Conservation (phyloP, 2,329 filamentous ascomycete genomes). For the Pseudogymnoascus verrucosus region DNA sequence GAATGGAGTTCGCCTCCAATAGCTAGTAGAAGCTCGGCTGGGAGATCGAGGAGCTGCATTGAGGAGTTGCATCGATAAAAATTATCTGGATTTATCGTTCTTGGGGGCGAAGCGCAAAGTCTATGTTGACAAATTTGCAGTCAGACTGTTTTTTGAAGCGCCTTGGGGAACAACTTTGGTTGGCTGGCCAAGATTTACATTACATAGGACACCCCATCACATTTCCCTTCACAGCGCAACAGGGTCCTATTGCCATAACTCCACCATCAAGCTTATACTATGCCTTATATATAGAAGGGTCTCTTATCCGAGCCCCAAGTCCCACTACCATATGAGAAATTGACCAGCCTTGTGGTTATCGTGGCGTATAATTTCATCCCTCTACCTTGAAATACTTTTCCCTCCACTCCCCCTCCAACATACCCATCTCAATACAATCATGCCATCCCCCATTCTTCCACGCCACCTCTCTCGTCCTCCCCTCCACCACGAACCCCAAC, state of each 20-base stretch:
- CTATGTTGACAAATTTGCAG: background rate
- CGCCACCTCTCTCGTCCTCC: constrained; percentile 26
- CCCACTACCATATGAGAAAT: background rate
- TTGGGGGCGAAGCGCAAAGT: background rate
- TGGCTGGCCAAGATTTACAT: background rate
- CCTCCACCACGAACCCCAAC: constrained; percentile 31
- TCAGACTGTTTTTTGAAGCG: background rate
- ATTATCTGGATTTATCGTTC: background rate
- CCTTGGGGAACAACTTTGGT: background rate
- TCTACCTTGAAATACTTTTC: constrained; percentile 9
- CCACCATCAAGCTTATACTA: background rate
- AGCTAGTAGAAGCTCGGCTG: background rate
- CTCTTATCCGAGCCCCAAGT: background rate
- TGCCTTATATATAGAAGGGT: background rate
- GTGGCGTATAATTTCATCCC: background rate
- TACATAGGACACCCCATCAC: background rate
- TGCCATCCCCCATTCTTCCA: constrained; percentile 31
- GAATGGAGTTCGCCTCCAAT: background rate
- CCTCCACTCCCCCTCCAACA: constrained; percentile 30
- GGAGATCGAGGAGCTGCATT: background rate
- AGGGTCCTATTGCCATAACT: background rate
- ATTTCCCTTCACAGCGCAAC: background rate
- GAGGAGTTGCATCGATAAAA: too few species aligned
- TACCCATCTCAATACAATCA: constrained; percentile 28
- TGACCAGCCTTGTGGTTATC: background rate